Conservation (phyloP, 805 yeast genomes). For the Cyberlindnera amylophila region DNA sequence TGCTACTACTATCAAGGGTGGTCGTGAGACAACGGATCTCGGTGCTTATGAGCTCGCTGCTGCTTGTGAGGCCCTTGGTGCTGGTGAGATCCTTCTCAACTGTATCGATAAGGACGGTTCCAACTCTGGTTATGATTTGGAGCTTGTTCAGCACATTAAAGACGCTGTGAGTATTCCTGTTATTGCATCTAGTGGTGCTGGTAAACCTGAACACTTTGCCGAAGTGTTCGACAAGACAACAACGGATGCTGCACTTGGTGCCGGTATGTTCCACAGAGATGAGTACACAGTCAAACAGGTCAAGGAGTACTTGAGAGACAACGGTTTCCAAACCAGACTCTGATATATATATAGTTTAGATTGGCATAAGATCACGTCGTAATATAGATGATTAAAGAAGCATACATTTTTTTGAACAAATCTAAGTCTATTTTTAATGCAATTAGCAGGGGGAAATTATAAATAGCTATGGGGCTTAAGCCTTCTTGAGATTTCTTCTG, state of each 20-base stretch:
- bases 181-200: constrained; percentile 98
- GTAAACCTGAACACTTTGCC: constrained; percentile 83
- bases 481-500: constrained; percentile 53
- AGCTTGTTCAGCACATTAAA: constrained; percentile 76
- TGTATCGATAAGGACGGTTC: constrained; percentile 98
- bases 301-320: constrained; percentile 55
- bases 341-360: constrained; percentile 39
- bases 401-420: too few relatives aligned
- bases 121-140: constrained; percentile 90
- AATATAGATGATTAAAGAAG: background rate
- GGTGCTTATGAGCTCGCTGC: constrained; percentile 88
- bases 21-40: constrained; percentile 82
- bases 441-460: too few relatives aligned
- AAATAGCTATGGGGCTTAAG: too few relatives aligned
- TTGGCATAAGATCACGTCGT: background rate
- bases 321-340: constrained; percentile 73
- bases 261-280: constrained; percentile 96
- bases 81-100: constrained; percentile 90
- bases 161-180: constrained; percentile 81
- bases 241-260: constrained; percentile 97
- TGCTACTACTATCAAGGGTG: constrained; percentile 95
- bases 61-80: constrained; percentile 91
- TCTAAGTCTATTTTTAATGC: too few relatives aligned
- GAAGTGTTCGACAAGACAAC: constrained; percentile 80
- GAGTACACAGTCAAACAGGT: constrained; percentile 87